Percentiles rank a stretch among this genome's conserved stretches.
Conservation (phyloP, 2,329 filamentous ascomycete genomes). For the Pseudogymnoascus sp. region DNA sequence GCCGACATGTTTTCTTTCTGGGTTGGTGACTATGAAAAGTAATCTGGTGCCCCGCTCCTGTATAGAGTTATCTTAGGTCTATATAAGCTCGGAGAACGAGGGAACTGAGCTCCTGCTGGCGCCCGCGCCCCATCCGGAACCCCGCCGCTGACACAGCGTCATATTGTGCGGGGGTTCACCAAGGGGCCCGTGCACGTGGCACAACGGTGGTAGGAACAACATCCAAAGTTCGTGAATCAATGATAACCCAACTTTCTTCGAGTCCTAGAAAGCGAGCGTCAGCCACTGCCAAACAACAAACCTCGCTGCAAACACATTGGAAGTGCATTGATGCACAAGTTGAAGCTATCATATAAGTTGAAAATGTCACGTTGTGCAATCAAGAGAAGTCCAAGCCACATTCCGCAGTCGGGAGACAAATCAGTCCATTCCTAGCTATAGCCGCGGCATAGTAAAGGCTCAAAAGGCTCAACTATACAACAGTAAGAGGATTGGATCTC, state of each 20-base stretch:
- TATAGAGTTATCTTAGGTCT: background rate
- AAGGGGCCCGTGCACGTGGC: background rate
- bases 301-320: background rate
- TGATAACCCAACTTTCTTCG: background rate
- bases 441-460: background rate
- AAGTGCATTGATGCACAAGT: background rate
- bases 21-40: slow-evolving; percentile 3
- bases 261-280: background rate
- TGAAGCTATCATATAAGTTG: background rate
- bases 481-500: background rate
- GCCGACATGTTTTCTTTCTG: slow-evolving; percentile 43
- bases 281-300: background rate
- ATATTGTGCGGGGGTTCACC: slow-evolving; percentile 6
- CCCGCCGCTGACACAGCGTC: slow-evolving; percentile 6
- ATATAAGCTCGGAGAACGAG: background rate
- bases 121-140: background rate
- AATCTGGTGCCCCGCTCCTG: background rate
- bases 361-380: background rate
- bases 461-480: background rate
- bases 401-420: background rate
- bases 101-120: background rate
- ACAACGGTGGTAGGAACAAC: background rate
- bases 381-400: background rate
- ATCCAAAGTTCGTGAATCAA: background rate
- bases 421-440: background rate